phyloP scores from a whole-genome alignment of 257 asterid genomes.

The Solanum lycopersicoides region DNA sequence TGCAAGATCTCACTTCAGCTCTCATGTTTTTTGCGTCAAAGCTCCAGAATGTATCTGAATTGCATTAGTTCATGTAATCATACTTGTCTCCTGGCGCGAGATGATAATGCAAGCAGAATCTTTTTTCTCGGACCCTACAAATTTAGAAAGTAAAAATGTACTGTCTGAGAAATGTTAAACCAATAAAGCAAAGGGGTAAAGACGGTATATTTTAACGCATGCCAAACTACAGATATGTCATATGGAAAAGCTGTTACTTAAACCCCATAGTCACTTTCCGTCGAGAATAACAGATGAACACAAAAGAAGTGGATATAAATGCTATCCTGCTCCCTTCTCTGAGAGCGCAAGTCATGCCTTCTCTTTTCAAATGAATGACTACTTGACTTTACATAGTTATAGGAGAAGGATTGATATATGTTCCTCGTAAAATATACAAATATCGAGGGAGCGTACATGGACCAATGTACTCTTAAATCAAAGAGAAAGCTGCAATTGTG shows the following conservation, averaged over 20 bases:
- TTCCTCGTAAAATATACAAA: not conserved
- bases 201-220: not conserved
- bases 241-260: not conserved
- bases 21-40: not conserved
- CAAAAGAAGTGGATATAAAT: not conserved
- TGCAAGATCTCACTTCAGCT: not conserved
- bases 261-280: not conserved
- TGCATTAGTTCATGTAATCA: constrained; percentile 7
- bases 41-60: constrained; percentile 8
- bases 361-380: not conserved
- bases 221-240: not conserved
- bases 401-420: not conserved
- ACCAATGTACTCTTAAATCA: not conserved
- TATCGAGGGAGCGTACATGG: not conserved
- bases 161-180: not conserved
- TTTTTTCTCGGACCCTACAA: constrained; percentile 95
- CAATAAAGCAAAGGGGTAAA: not conserved
- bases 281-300: not conserved
- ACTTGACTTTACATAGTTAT: not conserved
- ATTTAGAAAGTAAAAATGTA: not conserved
- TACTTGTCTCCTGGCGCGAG: constrained; percentile 44
- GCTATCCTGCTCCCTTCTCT: not conserved
- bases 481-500: not conserved
- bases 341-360: not conserved
- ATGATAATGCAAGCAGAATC: constrained; percentile 46